These are phyloP conservation scores for Lasiodiplodia theobromae DNA, from an alignment of 2,329 filamentous ascomycete species.

Conservation along the genomic window DNA sequence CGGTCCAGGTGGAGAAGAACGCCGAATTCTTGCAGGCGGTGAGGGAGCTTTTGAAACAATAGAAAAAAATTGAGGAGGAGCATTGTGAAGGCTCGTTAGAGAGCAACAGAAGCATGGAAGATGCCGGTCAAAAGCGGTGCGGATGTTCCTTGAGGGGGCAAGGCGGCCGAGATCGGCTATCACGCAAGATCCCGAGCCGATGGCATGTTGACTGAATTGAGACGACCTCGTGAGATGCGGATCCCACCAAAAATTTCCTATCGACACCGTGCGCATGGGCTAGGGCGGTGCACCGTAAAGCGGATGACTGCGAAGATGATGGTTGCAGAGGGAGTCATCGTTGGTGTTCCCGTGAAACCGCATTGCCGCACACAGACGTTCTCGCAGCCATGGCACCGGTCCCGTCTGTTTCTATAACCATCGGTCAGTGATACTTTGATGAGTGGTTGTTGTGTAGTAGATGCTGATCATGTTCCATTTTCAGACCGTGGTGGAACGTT, in stretches of 20 bases:
- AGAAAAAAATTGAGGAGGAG: neutral
- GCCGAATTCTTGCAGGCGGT: conserved; percentile 37
- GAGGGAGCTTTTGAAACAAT: conserved; percentile 19
- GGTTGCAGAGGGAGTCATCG: neutral
- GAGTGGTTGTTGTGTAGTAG: too few species aligned
- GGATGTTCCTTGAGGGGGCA: neutral
- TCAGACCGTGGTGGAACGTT: conserved; percentile 28
- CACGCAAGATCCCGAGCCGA: conserved; percentile 23
- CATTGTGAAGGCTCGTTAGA: neutral
- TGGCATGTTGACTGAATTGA: neutral
- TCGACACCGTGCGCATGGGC: conserved; percentile 4
- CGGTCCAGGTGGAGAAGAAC: conserved; percentile 48
- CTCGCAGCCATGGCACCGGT: neutral
- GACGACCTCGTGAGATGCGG: neutral
- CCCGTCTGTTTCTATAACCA: conserved; percentile 24
- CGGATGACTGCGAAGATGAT: neutral
- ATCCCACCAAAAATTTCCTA: conserved; percentile 8
- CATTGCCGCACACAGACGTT: neutral
- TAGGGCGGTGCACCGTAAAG: neutral
- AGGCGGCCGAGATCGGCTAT: conserved; percentile 19
- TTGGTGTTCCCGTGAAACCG: neutral
- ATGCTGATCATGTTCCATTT: neutral
- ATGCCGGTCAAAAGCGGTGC: neutral
- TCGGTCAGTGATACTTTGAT: neutral
- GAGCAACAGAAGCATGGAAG: neutral